Evolutionary conservation across 352 stramenopile species (phyloP).

Genomic region (Phytophthora multivora): DNA sequence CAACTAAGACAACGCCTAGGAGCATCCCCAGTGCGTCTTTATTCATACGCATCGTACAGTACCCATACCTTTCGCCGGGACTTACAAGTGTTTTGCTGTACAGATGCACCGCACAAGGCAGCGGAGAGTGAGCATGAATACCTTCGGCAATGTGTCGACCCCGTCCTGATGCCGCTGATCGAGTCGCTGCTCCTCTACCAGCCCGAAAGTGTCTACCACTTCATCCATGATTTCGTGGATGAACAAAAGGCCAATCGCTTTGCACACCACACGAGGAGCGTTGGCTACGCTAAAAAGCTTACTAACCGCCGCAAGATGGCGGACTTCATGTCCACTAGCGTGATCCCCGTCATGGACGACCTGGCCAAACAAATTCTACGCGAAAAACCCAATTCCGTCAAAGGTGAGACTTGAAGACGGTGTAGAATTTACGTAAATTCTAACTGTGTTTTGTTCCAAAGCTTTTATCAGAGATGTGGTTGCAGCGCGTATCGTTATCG

Average conservation of each 20-base stretch:
- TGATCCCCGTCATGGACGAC: constrained; percentile 87
- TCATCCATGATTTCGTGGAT: constrained; percentile 82
- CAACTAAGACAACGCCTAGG: constrained; percentile 28
- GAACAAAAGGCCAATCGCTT: constrained; percentile 56
- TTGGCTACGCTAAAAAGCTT: constrained; percentile 72
- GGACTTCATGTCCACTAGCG: constrained; percentile 84
- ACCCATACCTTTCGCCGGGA: too few species aligned
- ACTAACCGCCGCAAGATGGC: constrained; percentile 78
- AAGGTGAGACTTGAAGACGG: constrained; percentile 36
- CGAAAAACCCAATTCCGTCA: constrained; percentile 69
- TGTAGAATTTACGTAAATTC: background rate
- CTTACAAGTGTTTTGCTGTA: background rate
- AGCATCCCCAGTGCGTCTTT: constrained; percentile 12
- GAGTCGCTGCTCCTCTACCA: constrained; percentile 82
- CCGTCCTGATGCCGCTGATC: constrained; percentile 84
- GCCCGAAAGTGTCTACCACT: constrained; percentile 80
- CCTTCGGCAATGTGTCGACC: constrained; percentile 73
- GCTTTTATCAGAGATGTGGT: constrained; percentile 73
- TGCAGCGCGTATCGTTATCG: constrained; percentile 52
- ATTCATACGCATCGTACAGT: background rate
- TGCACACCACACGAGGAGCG: constrained; percentile 18
- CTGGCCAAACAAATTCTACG: constrained; percentile 79
- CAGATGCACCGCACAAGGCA: constrained; percentile 30
- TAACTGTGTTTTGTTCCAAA: constrained; percentile 11
- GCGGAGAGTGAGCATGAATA: constrained; percentile 80